Base-by-base conservation (phyloP, 2,329 filamentous ascomycete species). In the Samsoniella hepiali region DNA sequence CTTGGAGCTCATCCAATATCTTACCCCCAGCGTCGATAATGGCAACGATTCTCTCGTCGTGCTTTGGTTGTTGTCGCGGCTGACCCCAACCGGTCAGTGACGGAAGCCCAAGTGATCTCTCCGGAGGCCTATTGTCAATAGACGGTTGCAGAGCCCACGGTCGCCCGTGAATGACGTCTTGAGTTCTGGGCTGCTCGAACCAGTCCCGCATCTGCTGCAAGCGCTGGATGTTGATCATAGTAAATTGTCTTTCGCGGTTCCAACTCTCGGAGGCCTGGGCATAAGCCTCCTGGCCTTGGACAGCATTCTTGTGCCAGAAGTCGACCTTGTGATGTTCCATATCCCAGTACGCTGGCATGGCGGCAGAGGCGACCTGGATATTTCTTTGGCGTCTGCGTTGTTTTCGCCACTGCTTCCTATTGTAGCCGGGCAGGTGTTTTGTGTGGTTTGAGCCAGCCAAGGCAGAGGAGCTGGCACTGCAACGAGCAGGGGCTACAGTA, bases 241-340 rank as follows among this genome's bases (percentile, higher is more conserved):
- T 13, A n/a, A 45, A 49, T 17, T 34, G 15, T 38, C 49, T 40
- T 2, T 15, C 5, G 15, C 58, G 32, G 11, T 56, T 55, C 58
- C 51, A 61, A 3, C 68, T 66, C 11, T 70, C 65, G 34, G 74
- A 70, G 10, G 68, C 61, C n/a, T 68, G 66, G 27, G 63, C 65
- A 34, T 70, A 69, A 29, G 66, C 65, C 5, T 55, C 45, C n/a
- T 70, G 67, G 57, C 72, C 68, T 34, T 71, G 64, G 7, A 62
- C 62, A n/a, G 71, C 68, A 42, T 74, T 73, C 15, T 67, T 66
- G 44, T 64, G 40, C 75, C 75, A 77, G 36, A 76, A 77, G 45
- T 74, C 75, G 50, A 66, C 65, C 55, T 76, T 17, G 73, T 74
- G 61, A 76, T 73, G 36, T 72, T 67, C 75, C 75, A 76, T 17